These are phyloP conservation scores for Bretschneidera sinensis DNA, from an alignment of 345 rosid genomes.

Conservation along the genomic window DNA sequence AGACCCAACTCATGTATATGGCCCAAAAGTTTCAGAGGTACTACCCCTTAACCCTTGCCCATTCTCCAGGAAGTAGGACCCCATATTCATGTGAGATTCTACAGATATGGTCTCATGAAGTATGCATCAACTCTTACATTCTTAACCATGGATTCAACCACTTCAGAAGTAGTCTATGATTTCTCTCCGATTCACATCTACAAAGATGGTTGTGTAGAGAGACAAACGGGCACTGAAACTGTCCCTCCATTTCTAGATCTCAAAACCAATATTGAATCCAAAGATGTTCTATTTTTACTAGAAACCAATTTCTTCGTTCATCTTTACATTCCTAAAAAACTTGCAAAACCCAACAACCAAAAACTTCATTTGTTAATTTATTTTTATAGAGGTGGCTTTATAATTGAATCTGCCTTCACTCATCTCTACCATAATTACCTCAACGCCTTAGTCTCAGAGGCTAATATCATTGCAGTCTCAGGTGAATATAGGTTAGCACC, in stretches of 20 bases:
- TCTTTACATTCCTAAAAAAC: constrained; percentile 27
- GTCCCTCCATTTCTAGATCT: constrained; percentile 37
- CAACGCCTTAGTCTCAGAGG: constrained; percentile 22
- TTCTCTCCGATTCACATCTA: constrained; percentile 24
- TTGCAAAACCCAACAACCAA: constrained; percentile 1
- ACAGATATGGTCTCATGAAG: no score
- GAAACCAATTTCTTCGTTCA: constrained; percentile 23
- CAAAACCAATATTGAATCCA: constrained; percentile 30
- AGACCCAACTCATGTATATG: no score
- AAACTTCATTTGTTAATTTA: constrained; percentile 47
- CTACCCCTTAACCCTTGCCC: no score
- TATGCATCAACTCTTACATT: not conserved
- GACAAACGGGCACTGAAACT: constrained; percentile 30
- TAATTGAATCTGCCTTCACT: constrained; percentile 31
- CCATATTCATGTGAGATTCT: no score
- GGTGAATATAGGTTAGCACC: constrained; percentile 62
- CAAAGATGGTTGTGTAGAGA: constrained; percentile 40
- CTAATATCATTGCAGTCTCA: constrained; percentile 37
- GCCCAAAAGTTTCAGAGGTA: no score
- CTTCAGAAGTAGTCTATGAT: constrained; percentile 23
- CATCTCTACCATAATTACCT: constrained; percentile 28
- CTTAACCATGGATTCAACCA: constrained; percentile 11
- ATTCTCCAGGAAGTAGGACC: no score
- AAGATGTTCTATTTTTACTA: constrained; percentile 30
- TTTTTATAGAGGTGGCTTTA: constrained; percentile 51